phyloP scores from a whole-genome alignment of 2,329 filamentous ascomycete species.

The Celoporthe dispersa region DNA sequence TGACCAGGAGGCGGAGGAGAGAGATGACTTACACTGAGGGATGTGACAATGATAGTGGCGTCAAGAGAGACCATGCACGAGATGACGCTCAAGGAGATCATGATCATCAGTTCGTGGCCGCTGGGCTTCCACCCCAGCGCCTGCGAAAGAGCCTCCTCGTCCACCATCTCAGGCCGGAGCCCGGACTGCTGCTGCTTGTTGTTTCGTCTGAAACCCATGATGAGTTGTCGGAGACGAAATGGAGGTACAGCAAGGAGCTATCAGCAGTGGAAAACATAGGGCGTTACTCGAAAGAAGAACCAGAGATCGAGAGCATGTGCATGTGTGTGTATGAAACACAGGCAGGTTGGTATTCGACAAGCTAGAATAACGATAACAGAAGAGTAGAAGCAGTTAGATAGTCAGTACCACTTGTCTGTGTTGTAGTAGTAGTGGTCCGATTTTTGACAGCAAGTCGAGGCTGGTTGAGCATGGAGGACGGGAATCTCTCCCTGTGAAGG shows the following conservation, averaged over 20 bases:
- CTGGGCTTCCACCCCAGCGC: slow-evolving; percentile 31
- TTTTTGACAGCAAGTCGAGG: neutral
- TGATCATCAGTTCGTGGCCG: slow-evolving; percentile 32
- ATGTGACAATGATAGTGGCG: slow-evolving; percentile 32
- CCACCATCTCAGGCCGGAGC: slow-evolving; percentile 23
- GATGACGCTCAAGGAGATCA: slow-evolving; percentile 31
- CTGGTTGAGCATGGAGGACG: neutral
- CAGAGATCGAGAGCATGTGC: neutral
- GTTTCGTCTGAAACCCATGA: slow-evolving; percentile 28
- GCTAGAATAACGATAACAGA: neutral
- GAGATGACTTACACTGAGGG: slow-evolving; percentile 28
- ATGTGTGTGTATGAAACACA: neutral
- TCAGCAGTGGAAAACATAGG: slow-evolving; percentile 29
- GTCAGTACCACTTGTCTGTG: neutral
- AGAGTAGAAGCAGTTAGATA: neutral
- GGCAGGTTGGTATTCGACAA: neutral
- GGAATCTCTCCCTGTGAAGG: neutral
- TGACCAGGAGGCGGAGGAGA: neutral
- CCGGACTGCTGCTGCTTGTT: slow-evolving; percentile 20
- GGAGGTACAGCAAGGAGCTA: slow-evolving; percentile 26
- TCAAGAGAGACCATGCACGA: slow-evolving; percentile 34
- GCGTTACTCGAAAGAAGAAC: neutral
- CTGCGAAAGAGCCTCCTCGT: slow-evolving; percentile 30
- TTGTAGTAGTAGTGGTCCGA: neutral
- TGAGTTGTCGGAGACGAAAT: slow-evolving; percentile 24